Conservation (phyloP, 345 rosid genomes). For the Populus alba region DNA sequence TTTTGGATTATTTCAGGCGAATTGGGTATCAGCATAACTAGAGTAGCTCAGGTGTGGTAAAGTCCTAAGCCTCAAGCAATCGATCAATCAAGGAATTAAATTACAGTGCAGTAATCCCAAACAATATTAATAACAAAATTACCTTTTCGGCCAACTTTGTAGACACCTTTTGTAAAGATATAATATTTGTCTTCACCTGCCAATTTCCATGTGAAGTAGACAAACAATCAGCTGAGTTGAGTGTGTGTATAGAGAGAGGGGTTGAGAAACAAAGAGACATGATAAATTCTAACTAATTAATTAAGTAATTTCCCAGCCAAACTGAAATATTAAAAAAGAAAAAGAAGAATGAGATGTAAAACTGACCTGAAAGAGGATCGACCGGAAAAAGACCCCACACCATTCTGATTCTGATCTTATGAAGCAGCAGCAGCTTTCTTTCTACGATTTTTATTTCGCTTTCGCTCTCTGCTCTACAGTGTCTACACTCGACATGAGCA, state of each 20-base stretch:
- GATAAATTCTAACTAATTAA: neutral
- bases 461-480: too few species aligned
- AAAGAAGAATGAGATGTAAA: neutral
- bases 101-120: neutral
- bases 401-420: constrained; percentile 30
- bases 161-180: constrained; percentile 56
- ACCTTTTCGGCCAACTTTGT: constrained; percentile 76
- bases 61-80: neutral
- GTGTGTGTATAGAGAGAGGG: neutral
- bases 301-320: neutral
- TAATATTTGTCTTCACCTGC: constrained; percentile 70
- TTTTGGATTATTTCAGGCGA: too few species aligned
- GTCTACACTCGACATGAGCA: too few species aligned
- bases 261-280: neutral
- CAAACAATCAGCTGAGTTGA: neutral
- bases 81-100: neutral
- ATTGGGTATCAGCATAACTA: too few species aligned
- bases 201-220: neutral
- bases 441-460: too few species aligned
- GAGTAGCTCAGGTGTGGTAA: too few species aligned
- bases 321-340: neutral
- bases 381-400: constrained; percentile 78
- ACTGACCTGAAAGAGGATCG: constrained; percentile 65
- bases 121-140: neutral
- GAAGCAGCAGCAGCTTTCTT: neutral